A percentile compares a stretch with the other conserved stretches of the same genome.
Conservation (phyloP, 192 early-diverging fungal genomes). For the Funneliformis geosporum region DNA sequence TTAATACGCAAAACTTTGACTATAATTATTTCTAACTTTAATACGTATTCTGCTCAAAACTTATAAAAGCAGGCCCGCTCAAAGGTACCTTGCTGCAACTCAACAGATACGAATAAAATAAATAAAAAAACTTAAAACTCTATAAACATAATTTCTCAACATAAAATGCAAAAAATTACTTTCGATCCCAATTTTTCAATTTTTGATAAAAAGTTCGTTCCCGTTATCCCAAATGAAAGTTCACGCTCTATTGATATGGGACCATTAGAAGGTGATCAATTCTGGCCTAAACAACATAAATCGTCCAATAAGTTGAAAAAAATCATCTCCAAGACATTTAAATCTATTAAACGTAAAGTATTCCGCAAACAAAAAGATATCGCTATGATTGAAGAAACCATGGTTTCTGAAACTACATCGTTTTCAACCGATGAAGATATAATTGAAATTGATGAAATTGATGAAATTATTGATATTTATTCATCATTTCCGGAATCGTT, state of each 20-base stretch:
- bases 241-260: not conserved
- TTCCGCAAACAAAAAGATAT: not conserved
- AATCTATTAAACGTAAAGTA: not conserved
- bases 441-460: not conserved
- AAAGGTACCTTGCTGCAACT: too few relatives aligned
- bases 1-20: too few relatives aligned
- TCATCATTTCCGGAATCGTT: not conserved
- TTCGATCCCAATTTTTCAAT: not conserved
- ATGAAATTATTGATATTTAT: not conserved
- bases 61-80: too few relatives aligned
- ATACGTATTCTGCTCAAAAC: too few relatives aligned
- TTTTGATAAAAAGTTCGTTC: not conserved
- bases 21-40: too few relatives aligned
- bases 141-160: too few relatives aligned
- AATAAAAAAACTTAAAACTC: too few relatives aligned
- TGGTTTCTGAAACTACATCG: not conserved
- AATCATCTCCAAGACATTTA: not conserved
- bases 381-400: not conserved
- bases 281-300: not conserved
- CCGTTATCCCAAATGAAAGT: not conserved
- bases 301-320: not conserved
- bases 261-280: not conserved
- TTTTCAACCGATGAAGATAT: not conserved
- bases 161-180: not conserved
- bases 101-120: too few relatives aligned